phyloP scores from a whole-genome alignment of 148 eudicot genomes.

The Silene conica region DNA sequence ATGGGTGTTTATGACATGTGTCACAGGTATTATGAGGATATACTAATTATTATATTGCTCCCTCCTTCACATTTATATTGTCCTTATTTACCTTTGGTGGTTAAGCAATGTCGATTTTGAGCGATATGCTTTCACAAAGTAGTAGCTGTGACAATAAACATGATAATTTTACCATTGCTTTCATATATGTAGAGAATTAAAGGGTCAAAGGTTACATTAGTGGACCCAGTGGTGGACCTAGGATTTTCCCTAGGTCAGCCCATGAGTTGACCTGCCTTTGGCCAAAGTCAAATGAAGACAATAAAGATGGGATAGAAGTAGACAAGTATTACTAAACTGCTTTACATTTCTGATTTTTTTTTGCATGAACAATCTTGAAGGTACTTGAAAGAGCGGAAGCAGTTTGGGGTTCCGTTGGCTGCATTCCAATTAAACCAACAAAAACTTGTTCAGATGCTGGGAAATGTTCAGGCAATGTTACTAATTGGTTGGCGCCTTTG shows the following conservation, averaged over 20 bases:
- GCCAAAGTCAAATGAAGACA: background rate
- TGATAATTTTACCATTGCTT: no score
- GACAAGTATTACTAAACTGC: background rate
- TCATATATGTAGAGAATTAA: background rate
- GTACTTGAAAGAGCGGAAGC: conserved; percentile 82
- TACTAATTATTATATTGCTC: background rate
- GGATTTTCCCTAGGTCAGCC: no score
- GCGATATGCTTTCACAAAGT: background rate
- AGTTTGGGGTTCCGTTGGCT: conserved; percentile 88
- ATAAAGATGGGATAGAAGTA: no score
- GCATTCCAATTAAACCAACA: conserved; percentile 91
- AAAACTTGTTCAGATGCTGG: conserved; percentile 79
- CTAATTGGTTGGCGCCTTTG: conserved; percentile 94
- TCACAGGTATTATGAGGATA: conserved; percentile 57
- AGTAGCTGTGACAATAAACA: background rate
- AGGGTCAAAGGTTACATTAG: background rate
- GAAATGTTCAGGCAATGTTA: conserved; percentile 81
- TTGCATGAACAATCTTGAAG: conserved; percentile 28
- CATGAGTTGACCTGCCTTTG: background rate
- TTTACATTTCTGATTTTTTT: background rate
- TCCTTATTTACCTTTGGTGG: background rate
- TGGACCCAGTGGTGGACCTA: no score
- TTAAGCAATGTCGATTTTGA: background rate
- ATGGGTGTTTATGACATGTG: conserved; percentile 98
- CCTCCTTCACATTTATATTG: background rate